phyloP scores from a whole-genome alignment of 495 filamentous ascomycete genomes.

The Neurospora sp. region DNA sequence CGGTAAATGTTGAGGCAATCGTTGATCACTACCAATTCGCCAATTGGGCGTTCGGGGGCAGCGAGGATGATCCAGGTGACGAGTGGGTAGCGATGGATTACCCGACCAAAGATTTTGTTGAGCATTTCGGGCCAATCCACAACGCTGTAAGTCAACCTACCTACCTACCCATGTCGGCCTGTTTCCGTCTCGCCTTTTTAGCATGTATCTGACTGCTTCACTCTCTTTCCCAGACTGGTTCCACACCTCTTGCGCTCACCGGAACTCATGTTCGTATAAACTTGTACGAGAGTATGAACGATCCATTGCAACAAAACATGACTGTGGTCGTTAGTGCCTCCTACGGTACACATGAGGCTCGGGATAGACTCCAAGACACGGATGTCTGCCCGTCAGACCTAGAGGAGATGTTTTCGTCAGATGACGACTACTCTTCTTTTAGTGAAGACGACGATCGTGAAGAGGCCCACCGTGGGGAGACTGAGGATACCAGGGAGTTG shows the following conservation, averaged over 20 bases:
- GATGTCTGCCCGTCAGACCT: not conserved
- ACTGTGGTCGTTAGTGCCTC: not conserved
- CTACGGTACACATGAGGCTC: not conserved
- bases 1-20: not conserved
- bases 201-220: not conserved
- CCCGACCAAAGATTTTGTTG: not conserved
- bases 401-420: not conserved
- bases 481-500: not conserved
- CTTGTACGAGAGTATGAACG: not conserved
- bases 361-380: not conserved
- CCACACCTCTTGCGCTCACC: not conserved
- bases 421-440: not conserved
- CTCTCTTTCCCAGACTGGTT: not conserved
- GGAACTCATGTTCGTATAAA: not conserved
- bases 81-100: not conserved
- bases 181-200: not conserved
- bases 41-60: not conserved
- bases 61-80: not conserved
- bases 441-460: not conserved
- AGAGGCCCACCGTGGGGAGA: not conserved
- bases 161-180: not conserved
- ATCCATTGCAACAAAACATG: not conserved
- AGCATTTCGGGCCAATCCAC: not conserved
- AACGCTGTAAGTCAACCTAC: not conserved
- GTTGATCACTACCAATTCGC: not conserved